Percentiles rank a stretch among this genome's conserved stretches.
Conservation (phyloP, 192 early-diverging fungal species). For the Rhizoclosmatium globosum region DNA sequence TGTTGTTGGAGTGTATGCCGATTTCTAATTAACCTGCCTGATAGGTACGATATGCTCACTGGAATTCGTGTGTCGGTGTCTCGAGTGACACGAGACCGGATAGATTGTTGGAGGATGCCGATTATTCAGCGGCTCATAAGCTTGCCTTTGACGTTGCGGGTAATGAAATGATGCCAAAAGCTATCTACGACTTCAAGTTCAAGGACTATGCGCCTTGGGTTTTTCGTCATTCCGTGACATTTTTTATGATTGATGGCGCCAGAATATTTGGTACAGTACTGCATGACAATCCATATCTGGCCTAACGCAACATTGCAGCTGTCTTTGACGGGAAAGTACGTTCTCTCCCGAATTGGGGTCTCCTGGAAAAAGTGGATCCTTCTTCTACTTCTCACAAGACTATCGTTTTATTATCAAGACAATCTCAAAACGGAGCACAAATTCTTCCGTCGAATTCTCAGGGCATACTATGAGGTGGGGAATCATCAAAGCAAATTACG, state of each 20-base stretch:
- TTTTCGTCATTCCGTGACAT: slow-evolving; percentile 89
- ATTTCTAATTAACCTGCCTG: background rate
- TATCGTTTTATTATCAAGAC: slow-evolving; percentile 99
- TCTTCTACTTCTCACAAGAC: slow-evolving; percentile 98
- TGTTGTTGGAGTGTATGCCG: background rate
- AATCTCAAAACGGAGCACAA: slow-evolving; percentile 94
- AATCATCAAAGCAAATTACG: background rate
- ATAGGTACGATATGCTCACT: slow-evolving; percentile 93
- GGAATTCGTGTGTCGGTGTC: slow-evolving; percentile 95
- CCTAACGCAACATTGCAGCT: slow-evolving; percentile 51
- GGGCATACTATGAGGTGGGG: slow-evolving; percentile 83
- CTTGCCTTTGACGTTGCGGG: slow-evolving; percentile 95
- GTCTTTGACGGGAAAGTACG: slow-evolving; percentile 95
- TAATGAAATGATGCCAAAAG: slow-evolving; percentile 93
- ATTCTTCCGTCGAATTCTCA: slow-evolving; percentile 87
- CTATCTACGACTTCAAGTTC: slow-evolving; percentile 98
- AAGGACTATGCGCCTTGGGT: slow-evolving; percentile 99
- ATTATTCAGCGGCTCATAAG: slow-evolving; percentile 90
- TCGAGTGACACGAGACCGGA: slow-evolving; percentile 82
- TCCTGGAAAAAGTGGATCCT: slow-evolving; percentile 94
- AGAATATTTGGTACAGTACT: slow-evolving; percentile 84
- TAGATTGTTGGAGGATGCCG: slow-evolving; percentile 66
- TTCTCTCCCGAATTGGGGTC: slow-evolving; percentile 94
- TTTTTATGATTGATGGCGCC: slow-evolving; percentile 89
- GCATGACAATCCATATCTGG: background rate